Conservation (phyloP, 2,329 filamentous ascomycete species). For the Ophiostoma australiae region DNA sequence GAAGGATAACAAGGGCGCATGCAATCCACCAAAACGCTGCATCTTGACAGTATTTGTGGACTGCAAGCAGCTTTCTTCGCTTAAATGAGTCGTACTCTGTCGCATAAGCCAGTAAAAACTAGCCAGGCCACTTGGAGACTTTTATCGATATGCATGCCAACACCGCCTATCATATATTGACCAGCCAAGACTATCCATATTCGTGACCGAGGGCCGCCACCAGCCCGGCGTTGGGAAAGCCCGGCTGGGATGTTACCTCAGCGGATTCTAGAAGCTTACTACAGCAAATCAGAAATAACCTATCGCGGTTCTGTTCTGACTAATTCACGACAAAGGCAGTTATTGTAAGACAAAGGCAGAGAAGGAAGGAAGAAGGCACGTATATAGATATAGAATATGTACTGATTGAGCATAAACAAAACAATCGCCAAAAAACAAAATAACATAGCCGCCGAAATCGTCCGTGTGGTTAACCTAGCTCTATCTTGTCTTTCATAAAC, state of each 20-base stretch:
- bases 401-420: not conserved
- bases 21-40: not conserved
- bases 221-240: not conserved
- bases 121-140: not conserved
- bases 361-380: not conserved
- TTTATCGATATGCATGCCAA: not conserved
- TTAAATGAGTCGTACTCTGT: not conserved
- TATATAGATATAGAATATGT: not conserved
- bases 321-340: not conserved
- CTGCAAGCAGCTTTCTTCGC: not conserved
- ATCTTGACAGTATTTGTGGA: not conserved
- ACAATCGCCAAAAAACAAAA: not conserved
- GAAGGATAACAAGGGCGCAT: not conserved
- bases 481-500: not conserved
- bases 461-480: not conserved
- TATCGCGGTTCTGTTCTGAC: not conserved
- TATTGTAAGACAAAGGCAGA: not conserved
- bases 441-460: not conserved
- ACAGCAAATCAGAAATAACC: not conserved
- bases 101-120: not conserved
- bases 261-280: not conserved
- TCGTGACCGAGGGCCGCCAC: not conserved
- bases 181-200: not conserved
- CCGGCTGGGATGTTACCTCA: not conserved
- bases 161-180: not conserved